phyloP scores from a whole-genome alignment of 106 monocot genomes.

The Alisma plantagoaquatica region DNA sequence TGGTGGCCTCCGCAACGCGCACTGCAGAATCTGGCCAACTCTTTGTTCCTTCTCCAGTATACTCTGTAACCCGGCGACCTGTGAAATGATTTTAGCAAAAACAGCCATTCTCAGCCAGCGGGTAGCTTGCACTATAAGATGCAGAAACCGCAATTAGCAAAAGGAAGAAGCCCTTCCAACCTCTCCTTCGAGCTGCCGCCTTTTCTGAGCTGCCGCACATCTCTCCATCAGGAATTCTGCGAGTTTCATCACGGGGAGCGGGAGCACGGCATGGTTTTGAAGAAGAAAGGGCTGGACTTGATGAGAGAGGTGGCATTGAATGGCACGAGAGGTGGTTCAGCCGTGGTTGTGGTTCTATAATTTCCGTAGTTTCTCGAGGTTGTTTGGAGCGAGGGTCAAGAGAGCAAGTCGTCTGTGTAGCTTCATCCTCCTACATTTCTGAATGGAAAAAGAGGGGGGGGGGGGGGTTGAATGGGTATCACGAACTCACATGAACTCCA shows the following conservation, averaged over 20 bases:
- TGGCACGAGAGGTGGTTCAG: background rate
- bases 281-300: no score
- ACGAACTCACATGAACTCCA: background rate
- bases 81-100: background rate
- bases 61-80: conserved; percentile 48
- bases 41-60: conserved; percentile 49
- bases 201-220: conserved; percentile 22
- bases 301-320: background rate
- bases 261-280: background rate
- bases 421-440: no score
- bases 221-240: conserved; percentile 56
- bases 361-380: background rate
- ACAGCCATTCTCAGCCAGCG: background rate
- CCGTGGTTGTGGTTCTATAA: no score
- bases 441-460: background rate
- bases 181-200: conserved; percentile 35
- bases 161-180: no score
- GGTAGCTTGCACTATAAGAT: background rate
- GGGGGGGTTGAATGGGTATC: background rate
- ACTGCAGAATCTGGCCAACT: conserved; percentile 38
- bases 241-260: conserved; percentile 31
- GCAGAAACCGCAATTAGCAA: no score
- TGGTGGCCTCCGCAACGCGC: conserved; percentile 30
- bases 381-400: background rate
- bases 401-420: no score